These are phyloP conservation scores for Colletotrichum cuscutae DNA, from an alignment of 2,329 filamentous ascomycete genomes.

Conservation along the genomic window DNA sequence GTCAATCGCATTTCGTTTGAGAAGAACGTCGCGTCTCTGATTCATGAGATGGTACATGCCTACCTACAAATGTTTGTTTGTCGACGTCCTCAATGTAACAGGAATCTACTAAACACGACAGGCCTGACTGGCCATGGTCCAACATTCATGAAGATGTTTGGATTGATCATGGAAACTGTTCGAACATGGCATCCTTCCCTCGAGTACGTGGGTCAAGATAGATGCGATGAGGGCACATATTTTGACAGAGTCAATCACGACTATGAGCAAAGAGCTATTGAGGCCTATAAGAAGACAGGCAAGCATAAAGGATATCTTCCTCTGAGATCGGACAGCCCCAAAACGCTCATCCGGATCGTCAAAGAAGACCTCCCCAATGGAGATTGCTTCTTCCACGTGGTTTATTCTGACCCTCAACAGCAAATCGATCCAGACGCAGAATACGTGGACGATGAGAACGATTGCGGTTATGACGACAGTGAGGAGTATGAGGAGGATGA, in stretches of 20 bases:
- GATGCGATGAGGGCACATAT: not conserved
- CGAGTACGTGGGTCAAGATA: not conserved
- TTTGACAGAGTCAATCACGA: not conserved
- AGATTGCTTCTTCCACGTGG: not conserved
- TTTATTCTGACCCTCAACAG: not conserved
- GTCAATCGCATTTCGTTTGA: not conserved
- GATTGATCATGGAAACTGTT: not conserved
- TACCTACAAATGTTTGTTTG: constrained; percentile 18
- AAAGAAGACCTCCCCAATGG: not conserved
- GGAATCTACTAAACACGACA: constrained; percentile 1
- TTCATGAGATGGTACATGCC: constrained; percentile 33
- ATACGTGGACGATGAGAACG: not conserved
- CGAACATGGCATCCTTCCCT: constrained; percentile 8
- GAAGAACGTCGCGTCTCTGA: constrained; percentile 1
- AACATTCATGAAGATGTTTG: not conserved
- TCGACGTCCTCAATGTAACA: not conserved
- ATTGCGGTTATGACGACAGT: not conserved
- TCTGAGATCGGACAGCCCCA: not conserved
- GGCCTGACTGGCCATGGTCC: constrained; percentile 13
- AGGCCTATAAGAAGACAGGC: not conserved
- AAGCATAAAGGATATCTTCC: not conserved
- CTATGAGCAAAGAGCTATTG: too few species aligned
- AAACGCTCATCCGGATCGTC: not conserved
- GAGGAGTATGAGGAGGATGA: not conserved
- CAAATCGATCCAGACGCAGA: not conserved